Evolutionary conservation across 352 stramenopile genomes (phyloP).

Genomic region (Globisporangium okanoganense): DNA sequence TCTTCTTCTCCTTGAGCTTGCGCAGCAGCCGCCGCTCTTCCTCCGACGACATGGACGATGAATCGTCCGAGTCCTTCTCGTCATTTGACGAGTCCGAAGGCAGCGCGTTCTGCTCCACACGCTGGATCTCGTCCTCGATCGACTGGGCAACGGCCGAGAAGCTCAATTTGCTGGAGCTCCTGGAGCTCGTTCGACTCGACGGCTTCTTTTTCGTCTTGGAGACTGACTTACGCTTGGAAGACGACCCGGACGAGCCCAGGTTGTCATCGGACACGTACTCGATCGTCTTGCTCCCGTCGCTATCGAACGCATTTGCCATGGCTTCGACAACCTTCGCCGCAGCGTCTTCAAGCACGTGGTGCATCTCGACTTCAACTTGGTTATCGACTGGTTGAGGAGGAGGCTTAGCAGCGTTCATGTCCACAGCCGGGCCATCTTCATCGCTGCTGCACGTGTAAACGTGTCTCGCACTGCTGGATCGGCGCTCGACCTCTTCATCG

Average conservation of each 20-base stretch:
- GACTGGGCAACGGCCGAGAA: background rate
- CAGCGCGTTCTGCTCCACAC: constrained; percentile 32
- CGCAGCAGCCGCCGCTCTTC: constrained; percentile 15
- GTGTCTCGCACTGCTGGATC: constrained; percentile 2
- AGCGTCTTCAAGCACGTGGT: constrained; percentile 16
- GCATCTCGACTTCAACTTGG: background rate
- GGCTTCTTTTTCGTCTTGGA: constrained; percentile 3
- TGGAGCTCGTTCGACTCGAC: constrained; percentile 17
- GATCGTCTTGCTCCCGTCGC: constrained; percentile 13
- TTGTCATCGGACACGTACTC: constrained; percentile 17
- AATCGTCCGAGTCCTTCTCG: constrained; percentile 6
- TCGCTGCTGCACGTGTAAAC: constrained; percentile 1
- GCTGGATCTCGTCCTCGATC: constrained; percentile 12
- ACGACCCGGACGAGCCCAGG: too few species aligned
- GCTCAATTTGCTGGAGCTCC: constrained; percentile 3
- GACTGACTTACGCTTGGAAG: background rate
- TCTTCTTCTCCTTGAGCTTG: constrained; percentile 23
- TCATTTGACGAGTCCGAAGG: constrained; percentile 28
- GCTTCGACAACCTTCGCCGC: constrained; percentile 2
- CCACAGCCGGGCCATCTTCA: background rate
- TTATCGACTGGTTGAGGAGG: background rate
- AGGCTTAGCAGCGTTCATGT: background rate
- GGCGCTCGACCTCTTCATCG: constrained; percentile 10
- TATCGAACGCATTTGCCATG: constrained; percentile 5
- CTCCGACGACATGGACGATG: constrained; percentile 11